Percentiles rank a stretch among this genome's conserved stretches.
These are phyloP conservation scores for Avena insularis DNA, from an alignment of 176 grass and related monocot genomes.

Conservation along the genomic window DNA sequence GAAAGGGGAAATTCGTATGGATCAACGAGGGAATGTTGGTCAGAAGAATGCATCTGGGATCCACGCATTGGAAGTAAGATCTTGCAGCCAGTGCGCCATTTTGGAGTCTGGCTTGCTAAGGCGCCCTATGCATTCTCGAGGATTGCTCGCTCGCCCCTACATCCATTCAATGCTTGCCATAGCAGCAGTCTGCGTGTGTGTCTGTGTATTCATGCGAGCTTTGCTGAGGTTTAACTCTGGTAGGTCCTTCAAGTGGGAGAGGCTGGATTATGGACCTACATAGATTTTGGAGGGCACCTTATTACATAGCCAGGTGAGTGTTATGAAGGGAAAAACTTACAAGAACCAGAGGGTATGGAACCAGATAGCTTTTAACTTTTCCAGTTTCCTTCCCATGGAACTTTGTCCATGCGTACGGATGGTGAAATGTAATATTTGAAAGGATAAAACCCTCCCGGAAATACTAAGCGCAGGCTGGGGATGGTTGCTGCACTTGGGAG, in stretches of 20 bases:
- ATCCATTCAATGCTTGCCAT: slow-evolving; percentile 92
- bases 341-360: slow-evolving; percentile 23
- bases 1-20: slow-evolving; percentile 55
- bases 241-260: slow-evolving; percentile 85
- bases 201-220: slow-evolving; percentile 81
- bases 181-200: slow-evolving; percentile 97
- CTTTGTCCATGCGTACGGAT: slow-evolving; percentile 22
- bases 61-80: slow-evolving; percentile 53
- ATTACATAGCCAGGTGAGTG: slow-evolving; percentile 11
- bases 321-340: slow-evolving; percentile 33
- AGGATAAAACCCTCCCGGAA: slow-evolving; percentile 9
- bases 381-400: slow-evolving; percentile 30
- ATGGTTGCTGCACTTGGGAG: not conserved
- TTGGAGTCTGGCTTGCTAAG: slow-evolving; percentile 52
- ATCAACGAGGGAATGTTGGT: slow-evolving; percentile 50
- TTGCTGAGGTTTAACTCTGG: slow-evolving; percentile 72
- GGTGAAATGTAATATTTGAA: slow-evolving; percentile 23
- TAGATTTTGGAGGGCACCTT: slow-evolving; percentile 34
- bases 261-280: slow-evolving; percentile 63
- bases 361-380: slow-evolving; percentile 14
- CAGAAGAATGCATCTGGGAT: slow-evolving; percentile 36
- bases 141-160: slow-evolving; percentile 82
- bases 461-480: slow-evolving; percentile 1
- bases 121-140: slow-evolving; percentile 54
- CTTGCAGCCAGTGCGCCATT: slow-evolving; percentile 75